Evolutionary conservation across 495 filamentous ascomycete species (phyloP), one percentile per base, ranked within the genome.

Genomic region (Xylaria flabelliformis): DNA sequence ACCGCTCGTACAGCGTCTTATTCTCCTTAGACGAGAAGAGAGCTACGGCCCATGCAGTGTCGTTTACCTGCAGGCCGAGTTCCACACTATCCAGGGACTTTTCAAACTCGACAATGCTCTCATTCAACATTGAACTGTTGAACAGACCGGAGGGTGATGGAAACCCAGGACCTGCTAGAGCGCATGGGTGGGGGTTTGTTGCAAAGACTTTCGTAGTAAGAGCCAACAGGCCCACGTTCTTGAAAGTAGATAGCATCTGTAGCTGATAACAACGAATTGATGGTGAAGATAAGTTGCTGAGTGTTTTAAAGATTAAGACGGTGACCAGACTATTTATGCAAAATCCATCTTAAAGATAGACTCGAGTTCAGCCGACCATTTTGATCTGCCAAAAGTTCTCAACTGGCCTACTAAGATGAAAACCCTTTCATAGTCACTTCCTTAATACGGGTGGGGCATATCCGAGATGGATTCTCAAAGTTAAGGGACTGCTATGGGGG

Each of bases 31-130:
- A 69, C 0, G 80, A 80, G 73, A 81, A 82, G 34, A 82, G 61
- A 8, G 74, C 74, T 1, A 82, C 70, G 53, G 75, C 77, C 69
- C 80, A 80, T 2, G 80, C 80, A 7, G 81, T 78, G 17, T 79
- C 71, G 42, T 73, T 69, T n/a, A 36, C 12, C 34, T 62, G 36
- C 13, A 67, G 17, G 19, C 19, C 32, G 3, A 51, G 29, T 21
- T 34, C 4, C 19, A 3, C 32, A 10, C 26, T n/a, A 6, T 3
- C 2, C 2, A 61, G 21, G 0, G 41, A 36, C 21, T 48, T 50
- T 32, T 69, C 67, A 50, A 69, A 69, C 17, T 59, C 13, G 3
- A 39, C 17, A 21, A 62, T 50, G 10, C 17, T 13, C 21, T 36
- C 15, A 3, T 8, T 39, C 3, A 69, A n/a, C 0, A 29, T 3